Evolutionary conservation across 805 yeast species (phyloP), one percentile per base, ranked within the genome.

Genomic region (Scheffersomyces lignosus): DNA sequence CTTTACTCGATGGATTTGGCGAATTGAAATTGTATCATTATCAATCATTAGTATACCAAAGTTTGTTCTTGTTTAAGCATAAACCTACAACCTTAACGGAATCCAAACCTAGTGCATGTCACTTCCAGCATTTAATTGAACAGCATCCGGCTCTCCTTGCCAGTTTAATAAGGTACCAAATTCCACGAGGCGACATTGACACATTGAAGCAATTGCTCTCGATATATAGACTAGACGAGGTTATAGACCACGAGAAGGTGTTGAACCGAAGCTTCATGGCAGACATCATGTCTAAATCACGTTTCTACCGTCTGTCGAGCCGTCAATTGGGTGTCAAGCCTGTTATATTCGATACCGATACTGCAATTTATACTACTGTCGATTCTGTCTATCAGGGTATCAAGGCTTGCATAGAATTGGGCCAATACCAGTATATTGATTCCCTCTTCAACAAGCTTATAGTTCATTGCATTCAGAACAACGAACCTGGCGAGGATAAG

Each of bases 381-480:
- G 43, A 48, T 4, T 43, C 58, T 1, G 42, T 68, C 4, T 55
- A 58, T 27, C 26, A 36, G 4, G 57, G 66, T 0, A 60, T 69
- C 17, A 44, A 47, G 4, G 56, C 52, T 2, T 64, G 70, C 34
- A 49, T 59, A 12, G 45, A 52, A 10, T 41, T 62, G 13, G 36
- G 53, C 6, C 48, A 52, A 33, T 56, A 40, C 38, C 56, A 54
- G 18, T 53, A 56, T 33, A 49, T 68, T 24, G 72, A 67, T 40
- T 40, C 48, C n/a, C 38, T 68, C 13, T 44, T 64, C 32, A 58
- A 52, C 37, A 68, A 64, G 40, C 40, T 66, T 4, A 40, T 66
- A 13, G 45, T 62, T 18, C 56, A 54, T 36, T 47, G 55, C 5
- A 41, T 51, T 8, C 50, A 51, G 18, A 16, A 23, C 10, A 18